Evolutionary conservation across 2,329 filamentous ascomycete genomes (phyloP).

Genomic region (Didymella exigua): DNA sequence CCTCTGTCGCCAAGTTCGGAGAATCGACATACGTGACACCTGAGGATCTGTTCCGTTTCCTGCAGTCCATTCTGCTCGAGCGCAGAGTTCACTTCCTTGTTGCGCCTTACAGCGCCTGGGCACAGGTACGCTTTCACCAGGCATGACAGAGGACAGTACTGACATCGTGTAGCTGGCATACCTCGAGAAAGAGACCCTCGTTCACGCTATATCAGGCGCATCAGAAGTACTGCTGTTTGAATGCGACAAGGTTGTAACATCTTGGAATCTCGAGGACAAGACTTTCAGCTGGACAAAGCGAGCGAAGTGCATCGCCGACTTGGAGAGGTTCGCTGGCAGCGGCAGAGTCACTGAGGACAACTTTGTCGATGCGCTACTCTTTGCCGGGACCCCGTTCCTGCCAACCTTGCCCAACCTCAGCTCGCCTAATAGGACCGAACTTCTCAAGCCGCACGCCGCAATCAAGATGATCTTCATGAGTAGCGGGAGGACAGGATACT

Average conservation of each 20-base stretch:
- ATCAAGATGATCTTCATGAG: conserved; percentile 72
- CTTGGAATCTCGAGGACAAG: conserved; percentile 71
- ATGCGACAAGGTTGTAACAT: conserved; percentile 73
- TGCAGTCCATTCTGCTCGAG: conserved; percentile 75
- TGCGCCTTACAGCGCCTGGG: conserved; percentile 84
- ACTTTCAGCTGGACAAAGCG: conserved; percentile 69
- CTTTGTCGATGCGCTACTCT: conserved; percentile 82
- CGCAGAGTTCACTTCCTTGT: conserved; percentile 77
- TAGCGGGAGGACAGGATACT: conserved; percentile 70
- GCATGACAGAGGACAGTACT: conserved; percentile 22
- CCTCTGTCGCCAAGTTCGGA: conserved; percentile 86
- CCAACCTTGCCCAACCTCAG: conserved; percentile 79
- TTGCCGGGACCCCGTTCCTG: conserved; percentile 81
- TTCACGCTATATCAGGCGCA: conserved; percentile 79
- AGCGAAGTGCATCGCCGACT: conserved; percentile 70
- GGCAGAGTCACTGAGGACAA: conserved; percentile 68
- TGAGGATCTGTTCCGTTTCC: conserved; percentile 74
- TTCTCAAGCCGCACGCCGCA: conserved; percentile 72
- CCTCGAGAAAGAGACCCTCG: conserved; percentile 67
- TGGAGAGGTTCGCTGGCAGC: conserved; percentile 51
- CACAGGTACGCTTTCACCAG: conserved; percentile 65
- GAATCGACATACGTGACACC: conserved; percentile 69
- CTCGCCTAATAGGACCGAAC: conserved; percentile 60
- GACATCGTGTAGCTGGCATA: conserved; percentile 69
- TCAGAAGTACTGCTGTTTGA: conserved; percentile 87